Evolutionary conservation across 139 green algal species (phyloP).

Genomic region (Volvox africanus): DNA sequence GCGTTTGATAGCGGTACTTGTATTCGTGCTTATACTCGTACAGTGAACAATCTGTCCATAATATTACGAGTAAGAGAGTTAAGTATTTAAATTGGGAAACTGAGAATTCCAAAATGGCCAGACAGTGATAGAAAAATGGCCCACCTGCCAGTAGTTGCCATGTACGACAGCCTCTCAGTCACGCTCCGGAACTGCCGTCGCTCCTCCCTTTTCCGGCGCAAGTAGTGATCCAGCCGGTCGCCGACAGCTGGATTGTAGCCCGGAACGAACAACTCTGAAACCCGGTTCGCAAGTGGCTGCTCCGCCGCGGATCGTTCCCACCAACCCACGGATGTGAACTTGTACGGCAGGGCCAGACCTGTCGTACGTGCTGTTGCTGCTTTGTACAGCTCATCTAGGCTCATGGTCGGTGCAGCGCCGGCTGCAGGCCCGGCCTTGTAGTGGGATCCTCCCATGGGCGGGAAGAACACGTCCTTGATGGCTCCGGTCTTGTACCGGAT

Average conservation of each 20-base stretch:
- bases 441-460: constrained; percentile 12
- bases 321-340: constrained; percentile 14
- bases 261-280: constrained; percentile 14
- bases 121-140: background rate
- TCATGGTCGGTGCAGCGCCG: background rate
- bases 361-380: background rate
- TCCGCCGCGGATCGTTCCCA: background rate
- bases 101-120: too few relatives aligned
- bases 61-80: too few relatives aligned
- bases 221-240: constrained; percentile 5
- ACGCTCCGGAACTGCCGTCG: background rate
- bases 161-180: background rate
- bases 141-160: constrained; percentile 25
- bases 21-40: too few relatives aligned
- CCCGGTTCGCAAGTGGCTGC: background rate
- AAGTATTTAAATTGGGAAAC: too few relatives aligned
- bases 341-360: constrained; percentile 30
- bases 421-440: background rate
- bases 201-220: constrained; percentile 13
- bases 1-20: too few relatives aligned
- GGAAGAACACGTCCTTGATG: constrained; percentile 44
- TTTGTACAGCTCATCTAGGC: constrained; percentile 10
- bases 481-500: constrained; percentile 43
- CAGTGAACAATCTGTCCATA: too few relatives aligned
- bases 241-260: constrained; percentile 18